Base-by-base conservation (phyloP, 192 early-diverging fungal genomes). In the Geranomyces michiganensis region DNA sequence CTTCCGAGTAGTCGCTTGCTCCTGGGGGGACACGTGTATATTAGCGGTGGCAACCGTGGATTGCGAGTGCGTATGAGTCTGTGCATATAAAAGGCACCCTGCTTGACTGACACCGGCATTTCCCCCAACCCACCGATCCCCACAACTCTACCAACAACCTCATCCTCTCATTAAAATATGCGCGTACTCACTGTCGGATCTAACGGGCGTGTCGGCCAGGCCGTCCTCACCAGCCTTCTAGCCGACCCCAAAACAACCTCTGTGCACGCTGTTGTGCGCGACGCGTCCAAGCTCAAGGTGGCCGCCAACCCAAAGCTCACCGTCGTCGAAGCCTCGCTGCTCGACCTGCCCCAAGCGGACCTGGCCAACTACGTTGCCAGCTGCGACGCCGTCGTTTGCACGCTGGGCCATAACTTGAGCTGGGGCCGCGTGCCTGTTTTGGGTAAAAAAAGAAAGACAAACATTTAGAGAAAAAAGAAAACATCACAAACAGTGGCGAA, bases 371-470 rank as follows among this genome's bases (percentile, higher is more conserved):
- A 71, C 30, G 5, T 71, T n/a, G 0, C 15, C 21, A 61, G 62
- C 12, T 66, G 62, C 36, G 62, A 71, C 17, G 59, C 55, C 22
- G 69, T 71, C 1, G 9, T 71, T 14, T 48, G n/a, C 27, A 65
- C 69, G 21, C 48, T 71, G 36, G 69, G 69, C 44, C 69, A 71
- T 32, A 41, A 51, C 21, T n/a, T 63, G 59, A 49, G 36, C 32
- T 53, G 26, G 22, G 24, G 45, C 36, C 14, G 58, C 43, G 46
- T 71, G n/a, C 69, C 69, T 17, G 0, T 62, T 47, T 46, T 71
- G 21, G 69, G 69, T 53, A 53, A 24, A 19, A 14, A 10, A 17
- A 53, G 24, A 65, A n/a, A n/a, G 51, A 41, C 5, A 41, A 41
- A 41, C n/a, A n/a, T n/a, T n/a, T n/a, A 65, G 33, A n/a, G 51